phyloP scores from a whole-genome alignment of 2,329 filamentous ascomycete genomes.

The Clonostachys sp. region DNA sequence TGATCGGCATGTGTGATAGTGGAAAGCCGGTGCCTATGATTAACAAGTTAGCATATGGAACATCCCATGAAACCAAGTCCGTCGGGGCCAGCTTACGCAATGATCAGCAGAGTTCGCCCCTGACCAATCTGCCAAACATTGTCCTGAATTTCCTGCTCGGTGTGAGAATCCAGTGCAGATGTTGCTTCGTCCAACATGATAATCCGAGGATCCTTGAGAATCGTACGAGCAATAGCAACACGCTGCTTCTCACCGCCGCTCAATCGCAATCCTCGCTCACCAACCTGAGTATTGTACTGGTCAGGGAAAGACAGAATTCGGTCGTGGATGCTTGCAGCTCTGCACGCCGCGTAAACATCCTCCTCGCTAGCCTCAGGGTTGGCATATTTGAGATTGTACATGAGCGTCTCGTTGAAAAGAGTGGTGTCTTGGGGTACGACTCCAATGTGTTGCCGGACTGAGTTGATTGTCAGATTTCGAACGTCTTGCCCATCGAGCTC shows the following conservation, averaged over 20 bases:
- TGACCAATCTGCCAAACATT: conserved; percentile 77
- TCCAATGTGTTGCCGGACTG: conserved; percentile 84
- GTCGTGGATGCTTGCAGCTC: conserved; percentile 86
- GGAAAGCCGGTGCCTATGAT: conserved; percentile 66
- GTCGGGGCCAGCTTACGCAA: conserved; percentile 60
- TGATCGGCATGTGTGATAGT: conserved; percentile 84
- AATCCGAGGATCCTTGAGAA: conserved; percentile 86
- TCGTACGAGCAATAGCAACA: conserved; percentile 88
- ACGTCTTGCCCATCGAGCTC: conserved; percentile 82
- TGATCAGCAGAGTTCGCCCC: conserved; percentile 89
- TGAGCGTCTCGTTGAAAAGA: conserved; percentile 87
- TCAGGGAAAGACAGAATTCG: conserved; percentile 88
- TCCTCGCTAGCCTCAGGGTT: conserved; percentile 77
- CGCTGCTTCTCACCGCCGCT: conserved; percentile 93
- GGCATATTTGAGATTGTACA: conserved; percentile 93
- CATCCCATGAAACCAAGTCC: too few relatives aligned
- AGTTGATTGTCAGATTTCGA: conserved; percentile 85
- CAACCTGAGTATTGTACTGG: conserved; percentile 83
- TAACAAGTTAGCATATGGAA: conserved; percentile 10
- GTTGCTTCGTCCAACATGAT: conserved; percentile 94
- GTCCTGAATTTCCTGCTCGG: conserved; percentile 87
- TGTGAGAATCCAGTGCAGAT: conserved; percentile 85
- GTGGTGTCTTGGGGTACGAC: conserved; percentile 97
- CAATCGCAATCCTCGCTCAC: conserved; percentile 80
- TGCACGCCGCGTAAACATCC: conserved; percentile 76